These are phyloP conservation scores for Pestalotiopsis sp. DNA, from an alignment of 2,329 filamentous ascomycete species.

Conservation along the genomic window DNA sequence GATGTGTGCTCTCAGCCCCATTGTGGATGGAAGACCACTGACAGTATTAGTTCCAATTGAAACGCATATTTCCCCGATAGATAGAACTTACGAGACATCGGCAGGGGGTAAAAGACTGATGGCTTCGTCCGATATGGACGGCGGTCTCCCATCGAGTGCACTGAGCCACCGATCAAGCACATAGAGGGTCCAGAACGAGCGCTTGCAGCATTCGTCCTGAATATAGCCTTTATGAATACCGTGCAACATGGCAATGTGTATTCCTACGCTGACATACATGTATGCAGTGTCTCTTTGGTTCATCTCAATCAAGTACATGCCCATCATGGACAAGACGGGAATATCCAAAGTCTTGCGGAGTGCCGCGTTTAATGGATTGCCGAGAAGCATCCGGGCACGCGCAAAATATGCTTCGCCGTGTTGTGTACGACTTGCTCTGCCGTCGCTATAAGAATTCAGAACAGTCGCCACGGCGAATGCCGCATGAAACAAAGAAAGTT, in stretches of 20 bases:
- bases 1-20: conserved; percentile 48
- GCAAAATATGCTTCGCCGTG: conserved; percentile 48
- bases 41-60: conserved; percentile 21
- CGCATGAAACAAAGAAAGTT: conserved; percentile 47
- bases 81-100: conserved; percentile 40
- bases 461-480: conserved; percentile 44
- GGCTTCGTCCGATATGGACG: conserved; percentile 48
- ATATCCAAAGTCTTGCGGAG: conserved; percentile 45
- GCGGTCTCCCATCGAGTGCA: conserved; percentile 52
- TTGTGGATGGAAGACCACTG: conserved; percentile 43
- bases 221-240: conserved; percentile 47
- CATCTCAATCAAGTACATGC: conserved; percentile 51
- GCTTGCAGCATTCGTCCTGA: conserved; percentile 45
- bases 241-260: conserved; percentile 50
- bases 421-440: conserved; percentile 30
- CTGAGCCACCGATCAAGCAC: conserved; percentile 52
- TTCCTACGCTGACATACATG: conserved; percentile 48
- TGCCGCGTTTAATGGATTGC: conserved; percentile 49
- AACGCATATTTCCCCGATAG: neutral
- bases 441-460: conserved; percentile 32
- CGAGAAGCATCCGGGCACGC: conserved; percentile 44
- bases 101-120: conserved; percentile 45
- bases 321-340: conserved; percentile 47
- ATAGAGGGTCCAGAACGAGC: conserved; percentile 56
- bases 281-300: conserved; percentile 52